phyloP scores from a whole-genome alignment of 768 basidiomycete species.

The Trametes cingulata region DNA sequence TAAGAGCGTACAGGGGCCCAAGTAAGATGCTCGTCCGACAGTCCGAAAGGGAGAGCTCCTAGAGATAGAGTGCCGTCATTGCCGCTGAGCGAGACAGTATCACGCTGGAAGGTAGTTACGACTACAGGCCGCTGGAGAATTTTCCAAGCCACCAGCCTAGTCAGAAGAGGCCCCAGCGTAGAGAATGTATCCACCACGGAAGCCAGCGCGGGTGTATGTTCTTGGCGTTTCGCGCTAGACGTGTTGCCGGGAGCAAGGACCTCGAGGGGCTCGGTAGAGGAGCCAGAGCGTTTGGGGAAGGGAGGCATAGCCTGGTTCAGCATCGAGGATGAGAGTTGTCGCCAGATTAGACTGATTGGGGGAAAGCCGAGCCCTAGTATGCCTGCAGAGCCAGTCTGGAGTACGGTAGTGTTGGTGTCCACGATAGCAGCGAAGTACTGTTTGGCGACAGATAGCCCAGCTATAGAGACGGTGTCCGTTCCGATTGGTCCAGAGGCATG shows the following conservation, averaged over 20 bases:
- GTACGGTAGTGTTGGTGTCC: constrained; percentile 64
- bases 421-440: constrained; percentile 71
- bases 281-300: background rate
- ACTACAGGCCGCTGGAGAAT: constrained; percentile 45
- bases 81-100: constrained; percentile 66
- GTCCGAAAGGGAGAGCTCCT: constrained; percentile 59
- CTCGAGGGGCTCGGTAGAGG: constrained; percentile 6
- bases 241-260: constrained; percentile 3
- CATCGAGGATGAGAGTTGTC: constrained; percentile 23
- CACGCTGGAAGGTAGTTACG: constrained; percentile 65
- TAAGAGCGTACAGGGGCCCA: constrained; percentile 70
- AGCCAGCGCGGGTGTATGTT: background rate
- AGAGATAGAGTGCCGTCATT: constrained; percentile 66
- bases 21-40: constrained; percentile 51
- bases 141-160: constrained; percentile 34
- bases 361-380: constrained; percentile 81
- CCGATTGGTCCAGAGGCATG: constrained; percentile 67
- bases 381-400: constrained; percentile 57
- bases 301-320: constrained; percentile 3
- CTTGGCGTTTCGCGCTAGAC: constrained; percentile 4
- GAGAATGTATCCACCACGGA: constrained; percentile 29
- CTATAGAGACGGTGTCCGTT: constrained; percentile 54
- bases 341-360: constrained; percentile 42
- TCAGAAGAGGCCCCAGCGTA: constrained; percentile 36
- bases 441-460: constrained; percentile 46